Percentiles rank a stretch among this genome's conserved stretches.
These are phyloP conservation scores for Rhizoclosmatium sp. DNA, from an alignment of 192 early-diverging fungal genomes.

Conservation along the genomic window DNA sequence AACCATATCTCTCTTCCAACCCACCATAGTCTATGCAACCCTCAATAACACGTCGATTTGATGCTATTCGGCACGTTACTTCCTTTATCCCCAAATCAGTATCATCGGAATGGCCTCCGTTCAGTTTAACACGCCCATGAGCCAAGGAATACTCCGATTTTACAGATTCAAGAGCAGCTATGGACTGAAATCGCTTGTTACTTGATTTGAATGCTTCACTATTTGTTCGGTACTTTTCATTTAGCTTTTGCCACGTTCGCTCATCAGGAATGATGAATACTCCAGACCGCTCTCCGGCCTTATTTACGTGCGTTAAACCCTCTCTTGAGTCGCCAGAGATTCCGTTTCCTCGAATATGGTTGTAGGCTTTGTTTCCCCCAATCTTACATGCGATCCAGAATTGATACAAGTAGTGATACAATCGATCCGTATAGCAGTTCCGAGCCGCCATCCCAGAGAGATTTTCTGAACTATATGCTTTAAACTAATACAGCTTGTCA, in stretches of 20 bases:
- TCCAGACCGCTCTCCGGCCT: neutral
- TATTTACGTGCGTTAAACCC: neutral
- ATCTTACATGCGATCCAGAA: neutral
- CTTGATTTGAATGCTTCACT: neutral
- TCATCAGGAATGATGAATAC: neutral
- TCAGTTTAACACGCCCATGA: neutral
- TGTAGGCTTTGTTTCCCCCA: neutral
- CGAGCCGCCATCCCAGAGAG: neutral
- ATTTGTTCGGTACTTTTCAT: neutral
- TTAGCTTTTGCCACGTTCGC: neutral
- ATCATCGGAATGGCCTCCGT: neutral
- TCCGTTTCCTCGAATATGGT: neutral
- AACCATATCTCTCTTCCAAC: neutral
- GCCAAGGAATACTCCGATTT: neutral
- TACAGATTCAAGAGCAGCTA: neutral
- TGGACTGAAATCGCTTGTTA: neutral
- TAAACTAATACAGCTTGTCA: neutral
- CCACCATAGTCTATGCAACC: constrained; percentile 1
- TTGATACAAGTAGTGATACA: neutral
- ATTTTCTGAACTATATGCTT: neutral
- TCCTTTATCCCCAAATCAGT: constrained; percentile 8
- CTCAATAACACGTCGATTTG: neutral
- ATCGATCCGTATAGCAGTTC: neutral
- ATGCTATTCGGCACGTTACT: neutral
- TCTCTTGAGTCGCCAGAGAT: neutral